Evolutionary conservation across 129 eudicot genomes (phyloP).

Genomic region (Tanacetum coccineum): DNA sequence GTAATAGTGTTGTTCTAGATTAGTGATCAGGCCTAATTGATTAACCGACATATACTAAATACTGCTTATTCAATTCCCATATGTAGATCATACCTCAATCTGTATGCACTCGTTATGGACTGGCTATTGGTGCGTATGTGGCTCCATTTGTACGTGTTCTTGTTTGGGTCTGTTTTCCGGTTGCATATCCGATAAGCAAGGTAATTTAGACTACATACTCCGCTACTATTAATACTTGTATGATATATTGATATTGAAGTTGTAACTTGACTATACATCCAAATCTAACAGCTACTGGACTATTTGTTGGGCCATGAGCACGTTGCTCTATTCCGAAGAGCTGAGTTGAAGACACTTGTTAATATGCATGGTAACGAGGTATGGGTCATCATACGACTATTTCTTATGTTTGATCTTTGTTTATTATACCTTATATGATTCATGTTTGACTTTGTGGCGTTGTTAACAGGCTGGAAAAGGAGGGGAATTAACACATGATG

Average conservation of each 20-base stretch:
- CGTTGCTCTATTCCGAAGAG: constrained; percentile 36
- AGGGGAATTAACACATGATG: constrained; percentile 94
- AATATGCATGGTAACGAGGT: constrained; percentile 51
- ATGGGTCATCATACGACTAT: not conserved
- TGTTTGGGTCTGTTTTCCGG: constrained; percentile 83
- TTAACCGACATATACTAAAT: too few species aligned
- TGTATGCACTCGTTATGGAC: constrained; percentile 81
- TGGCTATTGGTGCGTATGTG: constrained; percentile 81
- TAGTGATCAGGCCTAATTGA: too few species aligned
- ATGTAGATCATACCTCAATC: constrained; percentile 94
- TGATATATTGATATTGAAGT: too few species aligned
- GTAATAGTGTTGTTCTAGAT: not conserved
- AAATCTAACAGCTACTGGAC: constrained; percentile 26
- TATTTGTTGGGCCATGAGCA: constrained; percentile 35
- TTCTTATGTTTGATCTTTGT: not conserved
- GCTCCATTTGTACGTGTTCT: constrained; percentile 79
- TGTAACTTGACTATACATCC: not conserved
- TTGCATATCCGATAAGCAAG: constrained; percentile 98
- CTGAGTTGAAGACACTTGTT: constrained; percentile 58
- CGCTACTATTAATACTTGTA: too few species aligned
- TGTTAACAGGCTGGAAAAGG: constrained; percentile 80
- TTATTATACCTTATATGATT: not conserved
- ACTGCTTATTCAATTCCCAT: not conserved
- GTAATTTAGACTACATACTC: constrained; percentile 21
- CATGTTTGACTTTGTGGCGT: not conserved